Conservation (phyloP, 768 basidiomycete species). For the Boletus subparvulus region DNA sequence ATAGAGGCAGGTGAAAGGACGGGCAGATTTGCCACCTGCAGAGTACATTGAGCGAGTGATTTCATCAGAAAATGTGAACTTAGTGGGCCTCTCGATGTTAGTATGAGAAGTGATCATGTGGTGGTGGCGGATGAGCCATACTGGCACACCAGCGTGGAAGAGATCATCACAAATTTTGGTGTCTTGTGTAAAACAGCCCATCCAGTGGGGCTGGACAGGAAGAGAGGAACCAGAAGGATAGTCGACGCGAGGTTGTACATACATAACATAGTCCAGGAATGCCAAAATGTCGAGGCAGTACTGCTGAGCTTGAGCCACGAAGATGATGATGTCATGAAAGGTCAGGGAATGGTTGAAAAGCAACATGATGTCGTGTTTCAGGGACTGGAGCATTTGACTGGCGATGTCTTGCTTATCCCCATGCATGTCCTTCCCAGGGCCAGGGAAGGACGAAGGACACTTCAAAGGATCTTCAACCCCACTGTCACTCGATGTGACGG, state of each 20-base stretch:
- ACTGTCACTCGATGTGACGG: no score
- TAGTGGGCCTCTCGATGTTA: constrained; percentile 1
- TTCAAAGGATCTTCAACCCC: no score
- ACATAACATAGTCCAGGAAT: not conserved
- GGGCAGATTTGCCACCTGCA: not conserved
- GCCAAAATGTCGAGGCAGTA: constrained; percentile 1
- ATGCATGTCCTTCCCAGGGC: no score
- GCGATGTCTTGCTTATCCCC: no score
- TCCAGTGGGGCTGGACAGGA: not conserved
- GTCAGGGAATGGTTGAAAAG: no score
- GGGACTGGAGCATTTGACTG: no score
- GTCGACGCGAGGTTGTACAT: not conserved
- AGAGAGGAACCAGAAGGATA: not conserved
- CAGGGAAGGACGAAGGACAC: no score
- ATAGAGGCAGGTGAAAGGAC: not conserved
- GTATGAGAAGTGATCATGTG: not conserved
- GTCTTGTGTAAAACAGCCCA: constrained; percentile 12
- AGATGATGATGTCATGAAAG: no score
- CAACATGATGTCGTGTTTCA: no score
- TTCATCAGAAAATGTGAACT: not conserved
- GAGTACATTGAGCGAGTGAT: not conserved
- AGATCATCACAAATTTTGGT: not conserved
- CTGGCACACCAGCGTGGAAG: constrained; percentile 6
- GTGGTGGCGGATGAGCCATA: not conserved
- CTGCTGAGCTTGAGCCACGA: constrained; percentile 2